Evolutionary conservation across 768 basidiomycete genomes (phyloP).

Genomic region (Suillus bovinus): DNA sequence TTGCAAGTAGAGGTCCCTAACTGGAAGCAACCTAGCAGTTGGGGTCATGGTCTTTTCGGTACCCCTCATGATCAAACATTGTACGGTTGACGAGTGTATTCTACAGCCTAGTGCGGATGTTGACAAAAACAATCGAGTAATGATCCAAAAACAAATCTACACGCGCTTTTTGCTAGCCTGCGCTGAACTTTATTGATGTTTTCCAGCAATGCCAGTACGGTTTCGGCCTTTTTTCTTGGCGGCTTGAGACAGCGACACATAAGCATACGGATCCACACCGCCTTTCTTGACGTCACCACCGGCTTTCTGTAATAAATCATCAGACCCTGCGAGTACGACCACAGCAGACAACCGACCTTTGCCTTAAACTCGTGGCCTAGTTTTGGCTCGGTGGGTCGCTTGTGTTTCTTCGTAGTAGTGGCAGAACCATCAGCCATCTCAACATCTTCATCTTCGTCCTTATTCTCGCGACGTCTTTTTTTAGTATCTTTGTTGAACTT

Average conservation of each 20-base stretch:
- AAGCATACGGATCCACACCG: conserved; percentile 90
- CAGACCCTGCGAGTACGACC: conserved; percentile 1
- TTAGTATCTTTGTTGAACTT: conserved; percentile 99
- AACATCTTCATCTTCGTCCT: conserved; percentile 59
- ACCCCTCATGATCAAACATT: conserved; percentile 71
- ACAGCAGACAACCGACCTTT: conserved; percentile 59
- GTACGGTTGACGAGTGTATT: conserved; percentile 50
- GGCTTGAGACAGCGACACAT: conserved; percentile 81
- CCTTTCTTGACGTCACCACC: conserved; percentile 91
- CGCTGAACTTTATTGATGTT: conserved; percentile 40
- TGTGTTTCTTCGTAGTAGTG: conserved; percentile 45
- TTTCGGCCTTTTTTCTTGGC: conserved; percentile 58
- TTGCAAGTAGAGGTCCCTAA: conserved; percentile 39
- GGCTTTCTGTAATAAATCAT: conserved; percentile 65
- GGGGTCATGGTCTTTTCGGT: conserved; percentile 64
- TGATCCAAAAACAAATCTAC: conserved; percentile 7
- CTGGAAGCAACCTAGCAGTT: conserved; percentile 70
- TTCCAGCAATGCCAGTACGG: conserved; percentile 62
- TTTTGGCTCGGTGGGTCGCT: conserved; percentile 53
- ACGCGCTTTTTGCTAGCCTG: conserved; percentile 7
- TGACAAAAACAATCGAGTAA: conserved; percentile 3
- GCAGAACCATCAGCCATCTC: conserved; percentile 77
- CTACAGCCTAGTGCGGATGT: background rate
- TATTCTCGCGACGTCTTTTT: conserved; percentile 77
- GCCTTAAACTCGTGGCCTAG: conserved; percentile 93